Base-by-base conservation (phyloP, 2,329 filamentous ascomycete genomes). In the Colletotrichum sojae region DNA sequence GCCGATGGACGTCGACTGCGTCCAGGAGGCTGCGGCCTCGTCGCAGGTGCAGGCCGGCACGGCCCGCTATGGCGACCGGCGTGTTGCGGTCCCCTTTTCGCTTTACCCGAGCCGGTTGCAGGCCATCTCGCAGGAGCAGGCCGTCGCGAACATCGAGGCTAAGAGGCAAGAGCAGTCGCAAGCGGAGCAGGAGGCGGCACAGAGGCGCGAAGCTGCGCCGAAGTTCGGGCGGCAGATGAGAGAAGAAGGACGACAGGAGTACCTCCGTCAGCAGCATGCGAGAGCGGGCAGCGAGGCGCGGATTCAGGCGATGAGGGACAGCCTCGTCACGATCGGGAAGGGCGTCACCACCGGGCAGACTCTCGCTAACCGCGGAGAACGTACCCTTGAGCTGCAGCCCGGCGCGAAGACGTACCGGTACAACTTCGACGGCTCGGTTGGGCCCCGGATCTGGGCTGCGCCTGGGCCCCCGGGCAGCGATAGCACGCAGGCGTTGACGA, bases 1-100 rank as follows among this genome's bases (percentile, higher is more conserved):
- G 2, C 16, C 31, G 16, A 15, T 69, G 2, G 61, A 40, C 8
- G 5, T 22, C 1, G 15, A 18, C 1, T 62, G 67, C 16, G 6
- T 18, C 4, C 40, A 52, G 20, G 67, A 69, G n/a, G 22, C 10
- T 4, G 49, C 52, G 1, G 16, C 12, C 13, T 12, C 13, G 16
- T 13, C 40, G 40, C 13, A 31, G 15, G 13, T 18, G 6, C 18
- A 43, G 20, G 15, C 6, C 13, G 22, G 27, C 31, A 22, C 20
- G 25, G 20, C 20, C 51, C 22, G 45, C 43, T 18, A 20, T 8
- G 22, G 8, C 20, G 56, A 69, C 6, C 12, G n/a, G 4, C 56
- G 56, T 0, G 63, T 65, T 36, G 55, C 67, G 0, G 64, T 69
- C 2, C 63, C 61, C 5, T 39, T 49, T 2, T 13, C n/a, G 12